Conservation (phyloP, 176 grass and related monocot species). For the Ananas comosus region DNA sequence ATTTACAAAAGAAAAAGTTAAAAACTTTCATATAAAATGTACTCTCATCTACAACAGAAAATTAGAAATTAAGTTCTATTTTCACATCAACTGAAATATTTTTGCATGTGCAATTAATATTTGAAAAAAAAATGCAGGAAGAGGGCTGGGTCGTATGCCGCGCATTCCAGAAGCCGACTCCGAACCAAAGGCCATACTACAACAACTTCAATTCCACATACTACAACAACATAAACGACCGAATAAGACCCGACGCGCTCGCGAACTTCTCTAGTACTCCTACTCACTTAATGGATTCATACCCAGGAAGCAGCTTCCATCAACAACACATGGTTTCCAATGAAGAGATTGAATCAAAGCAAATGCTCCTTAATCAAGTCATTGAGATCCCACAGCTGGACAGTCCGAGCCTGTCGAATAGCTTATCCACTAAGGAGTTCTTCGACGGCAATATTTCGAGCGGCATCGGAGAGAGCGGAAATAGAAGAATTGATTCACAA, state of each 20-base stretch:
- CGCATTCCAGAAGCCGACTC: slow-evolving; percentile 51
- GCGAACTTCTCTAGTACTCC: slow-evolving; percentile 12
- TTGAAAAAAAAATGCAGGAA: slow-evolving; percentile 32
- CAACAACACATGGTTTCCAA: slow-evolving; percentile 8
- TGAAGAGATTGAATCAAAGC: slow-evolving; percentile 25
- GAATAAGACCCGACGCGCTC: neutral
- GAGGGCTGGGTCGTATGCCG: slow-evolving; percentile 98
- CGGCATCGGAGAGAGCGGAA: slow-evolving; percentile 7
- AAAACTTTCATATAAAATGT: neutral
- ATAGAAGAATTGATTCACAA: neutral
- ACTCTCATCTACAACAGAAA: slow-evolving; percentile 11
- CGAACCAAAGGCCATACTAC: slow-evolving; percentile 40
- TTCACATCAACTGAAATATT: neutral
- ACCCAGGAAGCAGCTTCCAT: slow-evolving; percentile 9
- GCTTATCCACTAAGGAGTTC: slow-evolving; percentile 13
- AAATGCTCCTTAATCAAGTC: slow-evolving; percentile 20
- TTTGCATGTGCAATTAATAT: neutral
- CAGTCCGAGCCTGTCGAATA: slow-evolving; percentile 29
- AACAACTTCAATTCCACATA: slow-evolving; percentile 19
- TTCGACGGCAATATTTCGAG: slow-evolving; percentile 6
- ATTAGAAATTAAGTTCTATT: slow-evolving; percentile 7
- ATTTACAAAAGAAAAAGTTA: no score
- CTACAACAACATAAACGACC: slow-evolving; percentile 13
- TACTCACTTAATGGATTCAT: slow-evolving; percentile 17
- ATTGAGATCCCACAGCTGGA: slow-evolving; percentile 35